These are phyloP conservation scores for Alloascoidea hylecoeti DNA, from an alignment of 805 yeast genomes.

Conservation along the genomic window DNA sequence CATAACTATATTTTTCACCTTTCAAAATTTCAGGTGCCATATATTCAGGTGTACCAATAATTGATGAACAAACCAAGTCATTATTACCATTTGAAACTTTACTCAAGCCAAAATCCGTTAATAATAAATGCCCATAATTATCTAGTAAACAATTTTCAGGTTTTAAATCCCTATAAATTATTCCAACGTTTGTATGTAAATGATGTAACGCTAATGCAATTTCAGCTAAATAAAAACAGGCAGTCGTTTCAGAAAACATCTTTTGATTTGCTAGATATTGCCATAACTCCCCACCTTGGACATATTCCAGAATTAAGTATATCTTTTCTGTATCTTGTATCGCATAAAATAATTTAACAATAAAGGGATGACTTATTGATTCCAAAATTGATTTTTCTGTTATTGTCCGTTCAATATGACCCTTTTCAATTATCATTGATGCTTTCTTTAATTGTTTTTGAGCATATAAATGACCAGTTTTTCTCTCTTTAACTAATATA, in stretches of 20 bases:
- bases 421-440: slow-evolving; percentile 30
- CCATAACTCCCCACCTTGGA: slow-evolving; percentile 59
- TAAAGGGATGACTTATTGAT: slow-evolving; percentile 44
- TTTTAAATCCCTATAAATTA: slow-evolving; percentile 56
- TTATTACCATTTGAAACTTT: slow-evolving; percentile 4
- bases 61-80: slow-evolving; percentile 13
- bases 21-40: slow-evolving; percentile 62
- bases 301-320: slow-evolving; percentile 45
- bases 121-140: slow-evolving; percentile 43
- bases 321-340: slow-evolving; percentile 51
- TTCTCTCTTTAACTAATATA: slow-evolving; percentile 40
- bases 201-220: slow-evolving; percentile 49
- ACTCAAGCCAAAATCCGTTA: slow-evolving; percentile 54
- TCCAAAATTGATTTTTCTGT: slow-evolving; percentile 46
- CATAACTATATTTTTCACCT: slow-evolving; percentile 46
- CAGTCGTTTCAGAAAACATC: slow-evolving; percentile 27
- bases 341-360: slow-evolving; percentile 51
- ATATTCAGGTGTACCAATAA: slow-evolving; percentile 48
- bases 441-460: slow-evolving; percentile 60
- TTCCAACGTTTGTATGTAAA: slow-evolving; percentile 40
- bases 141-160: slow-evolving; percentile 61
- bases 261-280: slow-evolving; percentile 23
- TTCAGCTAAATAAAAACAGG: slow-evolving; percentile 50
- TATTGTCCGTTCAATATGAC: slow-evolving; percentile 46
- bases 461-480: slow-evolving; percentile 43